phyloP scores from a whole-genome alignment of 768 basidiomycete species.

The Auriscalpium orientale region DNA sequence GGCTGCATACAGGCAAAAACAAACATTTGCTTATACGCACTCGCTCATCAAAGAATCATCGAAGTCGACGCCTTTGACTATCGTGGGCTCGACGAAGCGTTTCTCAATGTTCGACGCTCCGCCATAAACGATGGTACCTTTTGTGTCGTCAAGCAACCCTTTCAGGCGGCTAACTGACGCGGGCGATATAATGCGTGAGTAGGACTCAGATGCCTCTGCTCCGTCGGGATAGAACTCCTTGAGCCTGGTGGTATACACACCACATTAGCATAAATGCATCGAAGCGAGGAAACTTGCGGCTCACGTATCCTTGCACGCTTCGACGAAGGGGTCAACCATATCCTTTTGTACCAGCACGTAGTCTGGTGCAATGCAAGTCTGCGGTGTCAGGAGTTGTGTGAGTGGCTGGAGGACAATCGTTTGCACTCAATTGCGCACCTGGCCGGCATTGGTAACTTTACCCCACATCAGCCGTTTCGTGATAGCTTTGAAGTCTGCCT shows the following conservation, averaged over 20 bases:
- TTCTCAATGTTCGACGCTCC: constrained; percentile 49
- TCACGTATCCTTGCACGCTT: constrained; percentile 48
- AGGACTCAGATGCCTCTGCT: constrained; percentile 36
- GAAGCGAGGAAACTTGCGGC: not conserved
- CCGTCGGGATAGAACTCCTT: constrained; percentile 34
- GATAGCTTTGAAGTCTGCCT: constrained; percentile 54
- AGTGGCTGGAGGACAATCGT: not conserved
- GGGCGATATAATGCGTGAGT: constrained; percentile 44
- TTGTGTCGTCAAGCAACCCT: constrained; percentile 52
- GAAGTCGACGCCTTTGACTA: constrained; percentile 51
- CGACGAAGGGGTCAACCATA: constrained; percentile 49
- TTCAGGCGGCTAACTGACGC: constrained; percentile 53
- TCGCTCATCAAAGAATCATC: constrained; percentile 72
- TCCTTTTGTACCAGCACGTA: constrained; percentile 37
- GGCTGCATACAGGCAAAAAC: too few relatives aligned
- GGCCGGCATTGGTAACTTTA: constrained; percentile 64
- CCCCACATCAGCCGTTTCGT: constrained; percentile 76
- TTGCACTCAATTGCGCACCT: constrained; percentile 17
- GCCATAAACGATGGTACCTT: constrained; percentile 61
- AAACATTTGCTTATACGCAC: constrained; percentile 29
- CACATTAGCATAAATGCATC: too few relatives aligned
- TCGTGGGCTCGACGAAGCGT: constrained; percentile 63
- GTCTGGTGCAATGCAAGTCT: not conserved
- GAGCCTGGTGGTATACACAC: not conserved
- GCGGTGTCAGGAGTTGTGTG: not conserved